phyloP scores from a whole-genome alignment of 2,329 filamentous ascomycete species.

The Pezicula neosporulosa region DNA sequence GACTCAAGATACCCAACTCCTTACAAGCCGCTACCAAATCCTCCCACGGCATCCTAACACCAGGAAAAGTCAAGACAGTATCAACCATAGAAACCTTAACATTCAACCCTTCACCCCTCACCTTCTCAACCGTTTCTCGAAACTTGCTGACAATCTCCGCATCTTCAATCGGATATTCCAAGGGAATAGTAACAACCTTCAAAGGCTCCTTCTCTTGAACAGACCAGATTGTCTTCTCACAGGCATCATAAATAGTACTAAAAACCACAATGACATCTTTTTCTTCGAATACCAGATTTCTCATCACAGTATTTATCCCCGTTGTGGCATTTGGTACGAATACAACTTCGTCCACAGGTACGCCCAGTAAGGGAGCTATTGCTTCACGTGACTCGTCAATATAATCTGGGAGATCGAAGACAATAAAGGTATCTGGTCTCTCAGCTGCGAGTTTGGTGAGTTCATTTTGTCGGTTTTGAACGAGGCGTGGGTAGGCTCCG shows the following conservation, averaged over 20 bases:
- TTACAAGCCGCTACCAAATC: constrained; percentile 59
- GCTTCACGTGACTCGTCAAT: constrained; percentile 63
- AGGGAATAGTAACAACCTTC: constrained; percentile 39
- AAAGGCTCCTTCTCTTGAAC: constrained; percentile 11
- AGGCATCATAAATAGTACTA: constrained; percentile 73
- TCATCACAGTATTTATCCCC: constrained; percentile 72
- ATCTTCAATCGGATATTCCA: constrained; percentile 68
- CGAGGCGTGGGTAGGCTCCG: constrained; percentile 64
- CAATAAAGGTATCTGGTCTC: constrained; percentile 71
- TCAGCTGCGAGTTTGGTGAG: constrained; percentile 64
- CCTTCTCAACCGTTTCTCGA: constrained; percentile 46
- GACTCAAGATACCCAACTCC: constrained; percentile 63
- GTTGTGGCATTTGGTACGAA: constrained; percentile 79
- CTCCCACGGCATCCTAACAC: constrained; percentile 76
- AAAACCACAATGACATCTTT: constrained; percentile 75
- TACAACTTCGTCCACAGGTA: constrained; percentile 62
- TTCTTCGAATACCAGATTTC: constrained; percentile 63
- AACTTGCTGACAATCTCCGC: constrained; percentile 61
- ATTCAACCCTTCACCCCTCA: constrained; percentile 52
- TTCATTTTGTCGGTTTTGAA: constrained; percentile 60
- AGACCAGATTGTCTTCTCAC: constrained; percentile 61
- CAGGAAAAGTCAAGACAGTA: constrained; percentile 74
- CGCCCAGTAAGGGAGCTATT: constrained; percentile 63
- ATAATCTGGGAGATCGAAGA: constrained; percentile 58
- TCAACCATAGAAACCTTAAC: constrained; percentile 77